Percentiles rank a stretch among this genome's conserved stretches.
These are phyloP conservation scores for Elsinoe batatas DNA, from an alignment of 2,329 filamentous ascomycete species.

Conservation along the genomic window DNA sequence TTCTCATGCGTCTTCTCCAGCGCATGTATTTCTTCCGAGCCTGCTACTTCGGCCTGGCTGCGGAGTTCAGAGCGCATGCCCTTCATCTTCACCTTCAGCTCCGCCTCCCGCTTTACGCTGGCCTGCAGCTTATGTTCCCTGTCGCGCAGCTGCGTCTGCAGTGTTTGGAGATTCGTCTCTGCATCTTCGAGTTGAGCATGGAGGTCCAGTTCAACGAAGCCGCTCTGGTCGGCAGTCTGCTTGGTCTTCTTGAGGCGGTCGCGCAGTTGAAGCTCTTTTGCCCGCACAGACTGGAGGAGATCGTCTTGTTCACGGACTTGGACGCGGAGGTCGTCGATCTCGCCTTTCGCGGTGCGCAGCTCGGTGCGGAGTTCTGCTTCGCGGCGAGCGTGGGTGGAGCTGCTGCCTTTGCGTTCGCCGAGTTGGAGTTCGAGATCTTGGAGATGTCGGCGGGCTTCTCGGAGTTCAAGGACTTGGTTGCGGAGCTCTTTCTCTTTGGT, in stretches of 20 bases:
- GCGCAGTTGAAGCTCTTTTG: slow-evolving; percentile 35
- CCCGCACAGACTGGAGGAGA: slow-evolving; percentile 24
- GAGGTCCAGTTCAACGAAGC: slow-evolving; percentile 31
- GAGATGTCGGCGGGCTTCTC: slow-evolving; percentile 23
- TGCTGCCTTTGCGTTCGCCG: slow-evolving; percentile 33
- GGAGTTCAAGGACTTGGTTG: slow-evolving; percentile 25
- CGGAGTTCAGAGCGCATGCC: slow-evolving; percentile 21
- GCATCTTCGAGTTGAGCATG: slow-evolving; percentile 30
- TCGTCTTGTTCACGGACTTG: slow-evolving; percentile 37
- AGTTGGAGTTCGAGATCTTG: slow-evolving; percentile 35
- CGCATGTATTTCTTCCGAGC: slow-evolving; percentile 41
- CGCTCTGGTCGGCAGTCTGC: slow-evolving; percentile 20
- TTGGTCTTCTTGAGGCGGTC: slow-evolving; percentile 23
- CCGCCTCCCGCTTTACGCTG: slow-evolving; percentile 25
- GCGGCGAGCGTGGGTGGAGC: slow-evolving; percentile 26
- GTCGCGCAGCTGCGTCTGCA: slow-evolving; percentile 28
- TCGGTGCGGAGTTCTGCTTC: slow-evolving; percentile 33
- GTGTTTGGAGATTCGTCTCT: slow-evolving; percentile 31
- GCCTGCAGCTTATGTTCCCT: slow-evolving; percentile 24
- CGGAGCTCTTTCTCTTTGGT: slow-evolving; percentile 31
- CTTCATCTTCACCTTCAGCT: slow-evolving; percentile 28
- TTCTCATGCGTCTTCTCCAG: slow-evolving; percentile 61
- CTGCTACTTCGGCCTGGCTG: slow-evolving; percentile 15
- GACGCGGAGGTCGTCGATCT: slow-evolving; percentile 26
- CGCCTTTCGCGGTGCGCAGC: slow-evolving; percentile 25